These are phyloP conservation scores for Pleurotus platypus DNA, from an alignment of 768 basidiomycete species.

Conservation along the genomic window DNA sequence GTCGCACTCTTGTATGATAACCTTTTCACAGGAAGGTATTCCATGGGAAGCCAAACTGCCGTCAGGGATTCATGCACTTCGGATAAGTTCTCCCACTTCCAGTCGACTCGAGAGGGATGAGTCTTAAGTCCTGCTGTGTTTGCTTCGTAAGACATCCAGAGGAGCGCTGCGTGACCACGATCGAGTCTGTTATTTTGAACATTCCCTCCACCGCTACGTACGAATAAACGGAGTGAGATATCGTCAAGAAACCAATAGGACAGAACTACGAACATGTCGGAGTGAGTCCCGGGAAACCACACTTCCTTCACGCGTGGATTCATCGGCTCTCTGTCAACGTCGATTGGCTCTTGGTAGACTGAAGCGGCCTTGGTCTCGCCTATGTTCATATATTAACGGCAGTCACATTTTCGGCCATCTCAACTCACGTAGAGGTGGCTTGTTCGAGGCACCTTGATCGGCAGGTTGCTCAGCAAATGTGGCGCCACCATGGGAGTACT, in stretches of 20 bases:
- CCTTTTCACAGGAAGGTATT: slow-evolving; percentile 5
- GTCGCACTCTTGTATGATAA: background rate
- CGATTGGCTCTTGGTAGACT: background rate
- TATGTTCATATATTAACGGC: background rate
- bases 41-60: background rate
- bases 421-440: too few species aligned
- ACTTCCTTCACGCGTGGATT: slow-evolving; percentile 1
- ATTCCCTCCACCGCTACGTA: slow-evolving; percentile 7
- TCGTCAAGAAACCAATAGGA: slow-evolving; percentile 13
- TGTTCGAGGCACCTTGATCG: too few species aligned
- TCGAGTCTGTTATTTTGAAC: slow-evolving; percentile 6
- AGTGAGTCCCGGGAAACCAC: slow-evolving; percentile 9
- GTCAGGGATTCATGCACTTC: slow-evolving; percentile 1
- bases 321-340: background rate
- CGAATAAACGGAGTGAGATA: slow-evolving; percentile 2
- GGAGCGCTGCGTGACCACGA: background rate
- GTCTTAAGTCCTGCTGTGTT: slow-evolving; percentile 12
- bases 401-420: too few species aligned
- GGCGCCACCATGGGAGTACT: slow-evolving; percentile 29
- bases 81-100: slow-evolving; percentile 3
- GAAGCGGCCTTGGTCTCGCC: background rate
- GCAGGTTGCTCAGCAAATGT: background rate
- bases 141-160: slow-evolving; percentile 16
- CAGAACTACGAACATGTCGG: slow-evolving; percentile 6
- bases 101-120: slow-evolving; percentile 1